Percentiles rank a stretch among this genome's conserved stretches.
Conservation (phyloP, 805 yeast species). For the Cyberlindnera sargentensis region DNA sequence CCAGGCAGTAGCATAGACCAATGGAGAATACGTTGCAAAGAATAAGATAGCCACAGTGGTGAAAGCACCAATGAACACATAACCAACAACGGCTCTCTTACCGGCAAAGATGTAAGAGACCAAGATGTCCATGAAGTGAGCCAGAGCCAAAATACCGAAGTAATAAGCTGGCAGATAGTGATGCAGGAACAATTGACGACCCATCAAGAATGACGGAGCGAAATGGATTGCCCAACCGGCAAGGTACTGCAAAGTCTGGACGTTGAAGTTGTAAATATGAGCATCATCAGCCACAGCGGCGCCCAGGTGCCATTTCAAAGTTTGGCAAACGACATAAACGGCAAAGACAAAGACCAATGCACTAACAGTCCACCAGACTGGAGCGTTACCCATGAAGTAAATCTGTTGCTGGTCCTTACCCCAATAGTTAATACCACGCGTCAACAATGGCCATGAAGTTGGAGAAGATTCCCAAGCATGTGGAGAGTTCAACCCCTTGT, state of each 20-base stretch:
- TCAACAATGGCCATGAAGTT: conserved; percentile 63
- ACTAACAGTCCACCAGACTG: conserved; percentile 69
- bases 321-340: conserved; percentile 35
- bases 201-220: conserved; percentile 79
- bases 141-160: conserved; percentile 73
- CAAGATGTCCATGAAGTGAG: conserved; percentile 55
- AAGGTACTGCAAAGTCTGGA: conserved; percentile 53
- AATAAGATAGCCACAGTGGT: conserved; percentile 43
- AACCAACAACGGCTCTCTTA: conserved; percentile 36
- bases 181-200: conserved; percentile 86
- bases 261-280: conserved; percentile 56
- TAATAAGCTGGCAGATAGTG: conserved; percentile 91
- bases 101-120: conserved; percentile 36
- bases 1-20: conserved; percentile 79
- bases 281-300: conserved; percentile 42
- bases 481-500: conserved; percentile 58
- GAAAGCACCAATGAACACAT: conserved; percentile 40
- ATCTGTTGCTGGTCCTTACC: conserved; percentile 50
- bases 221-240: conserved; percentile 71
- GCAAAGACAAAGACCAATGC: conserved; percentile 43
- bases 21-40: conserved; percentile 58
- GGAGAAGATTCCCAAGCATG: conserved; percentile 73
- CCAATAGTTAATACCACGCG: conserved; percentile 84
- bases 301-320: conserved; percentile 62
- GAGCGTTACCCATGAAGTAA: conserved; percentile 73